Base-by-base conservation (phyloP, 2,329 filamentous ascomycete species). In the Immersiporthe knoxdaviesiana region DNA sequence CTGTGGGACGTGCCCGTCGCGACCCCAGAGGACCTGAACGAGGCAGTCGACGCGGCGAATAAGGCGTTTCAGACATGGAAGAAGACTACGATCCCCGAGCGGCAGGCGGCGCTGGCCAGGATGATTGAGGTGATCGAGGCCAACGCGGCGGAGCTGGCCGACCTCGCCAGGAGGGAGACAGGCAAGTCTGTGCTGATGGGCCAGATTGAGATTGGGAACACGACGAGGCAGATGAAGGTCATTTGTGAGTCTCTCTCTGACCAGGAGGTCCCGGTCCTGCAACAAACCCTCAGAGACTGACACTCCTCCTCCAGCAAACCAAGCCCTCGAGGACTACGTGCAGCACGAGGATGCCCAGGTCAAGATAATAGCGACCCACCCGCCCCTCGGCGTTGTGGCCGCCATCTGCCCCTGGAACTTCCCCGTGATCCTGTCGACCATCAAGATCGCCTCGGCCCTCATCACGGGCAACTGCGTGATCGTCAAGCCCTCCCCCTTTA, bases 371-470 rank as follows among this genome's bases (percentile, higher is more conserved):
- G 79, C 79, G 2, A 82, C 79, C 2, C 82, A 83, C 72, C 76
- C 77, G 27, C 84, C 85, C 0, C 78, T 86, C 52, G 85, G 85
- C 44, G 80, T 85, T 5, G 79, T 82, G 1, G 85, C 80, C 16
- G 87, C 83, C 69, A 89, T 89, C 72, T 84, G 85, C 32, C 87
- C 87, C 0, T 90, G 88, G 87, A 90, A 90, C 75, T 89, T 84
- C 72, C 83, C 83, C 1, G 72, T 84, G 37, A 79, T 83, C 67
- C 77, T 84, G 1, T 80, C 81, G 16, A 80, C 82, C 65, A 79
- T 84, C 61, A 89, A 89, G 76, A 80, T 86, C 47, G 79, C 78
- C 6, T 79, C 83, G 0, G 81, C 84, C 0, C 75, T 87, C 3
- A 76, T 86, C 32, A 85, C 85, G 0, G 85, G 84, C 35, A 86